These are phyloP conservation scores for Fusarium robinianum DNA, from an alignment of 2,329 filamentous ascomycete genomes.

Conservation along the genomic window DNA sequence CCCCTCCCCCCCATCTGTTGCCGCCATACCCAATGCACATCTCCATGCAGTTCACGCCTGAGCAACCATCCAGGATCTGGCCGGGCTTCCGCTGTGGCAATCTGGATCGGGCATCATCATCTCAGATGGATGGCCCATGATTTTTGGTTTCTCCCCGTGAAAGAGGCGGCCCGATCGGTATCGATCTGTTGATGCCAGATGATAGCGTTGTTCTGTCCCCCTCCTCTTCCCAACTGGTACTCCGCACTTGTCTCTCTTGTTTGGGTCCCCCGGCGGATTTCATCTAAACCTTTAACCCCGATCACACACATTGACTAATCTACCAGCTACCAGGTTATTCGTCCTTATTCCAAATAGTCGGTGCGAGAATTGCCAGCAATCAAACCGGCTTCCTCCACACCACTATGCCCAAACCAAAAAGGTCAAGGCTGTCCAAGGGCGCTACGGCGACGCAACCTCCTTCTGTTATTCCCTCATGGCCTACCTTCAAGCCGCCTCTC, in stretches of 20 bases:
- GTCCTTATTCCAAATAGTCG: background rate
- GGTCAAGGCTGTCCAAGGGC: slow-evolving; percentile 33
- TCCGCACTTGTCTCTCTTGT: background rate
- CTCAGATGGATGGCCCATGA: background rate
- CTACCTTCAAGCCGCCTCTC: slow-evolving; percentile 69
- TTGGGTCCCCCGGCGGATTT: background rate
- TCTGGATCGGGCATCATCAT: no score
- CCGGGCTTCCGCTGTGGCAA: background rate
- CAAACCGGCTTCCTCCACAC: background rate
- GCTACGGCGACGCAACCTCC: slow-evolving; percentile 39
- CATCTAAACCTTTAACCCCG: background rate
- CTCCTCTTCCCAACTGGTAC: background rate
- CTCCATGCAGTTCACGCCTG: slow-evolving; percentile 11
- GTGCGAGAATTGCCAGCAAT: background rate
- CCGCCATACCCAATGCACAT: slow-evolving; percentile 15
- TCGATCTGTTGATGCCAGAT: no score
- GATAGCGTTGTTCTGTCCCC: no score
- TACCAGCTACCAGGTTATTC: background rate
- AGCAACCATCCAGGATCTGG: background rate
- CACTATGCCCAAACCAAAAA: slow-evolving; percentile 43
- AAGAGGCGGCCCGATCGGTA: no score
- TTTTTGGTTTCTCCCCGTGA: no score
- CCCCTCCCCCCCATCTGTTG: background rate
- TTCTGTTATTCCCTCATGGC: slow-evolving; percentile 60
- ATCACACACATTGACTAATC: slow-evolving; percentile 1